Base-by-base conservation (phyloP, 2,329 filamentous ascomycete genomes). In the Helminthosporium solani region DNA sequence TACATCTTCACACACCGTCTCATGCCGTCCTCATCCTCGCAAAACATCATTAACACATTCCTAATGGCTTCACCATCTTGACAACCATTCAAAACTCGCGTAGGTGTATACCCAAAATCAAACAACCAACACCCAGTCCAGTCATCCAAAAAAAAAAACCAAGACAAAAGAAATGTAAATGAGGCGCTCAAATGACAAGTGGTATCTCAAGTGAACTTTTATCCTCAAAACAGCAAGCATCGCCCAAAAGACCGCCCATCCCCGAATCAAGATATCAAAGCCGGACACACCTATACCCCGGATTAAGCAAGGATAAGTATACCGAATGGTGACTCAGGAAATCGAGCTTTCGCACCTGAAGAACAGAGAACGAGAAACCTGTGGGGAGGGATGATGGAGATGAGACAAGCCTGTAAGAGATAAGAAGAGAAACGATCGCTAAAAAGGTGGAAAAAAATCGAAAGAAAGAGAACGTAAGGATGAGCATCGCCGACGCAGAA, bases 191-290 rank as follows among this genome's bases (percentile, higher is more conserved):
- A 46, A 42, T 35, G 39, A 18, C 19, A 47, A 48, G 40, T 57
- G 52, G 52, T 57, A 57, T 55, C 54, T 12, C 28, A 31, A 31
- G 14, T 55, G 46, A 57, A 53, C 54, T 57, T 57, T 57, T 54
- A 42, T 15, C n/a, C 25, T 34, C 30, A 15, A 27, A 25, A 25
- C 5, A 25, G 6, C 23, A 25, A 25, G 6, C 23, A 16, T 38
- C 23, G 35, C 35, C 35, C 44, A 46, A 42, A 39, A 25, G 18
- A 23, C 41, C 40, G 34, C 42, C 37, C 31, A 39, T 42, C 33
- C 5, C 19, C 35, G 15, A n/a, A n/a, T 27, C 33, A 18, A 25
- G 16, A 23, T 31, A 9, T 8, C 19, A 25, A 34, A 41, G 27
- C 40, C 45, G 38, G 39, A 31, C 40, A 31, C 40, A 44, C 46